These are phyloP conservation scores for Thraustotheca clavata DNA, from an alignment of 352 stramenopile species.

Conservation along the genomic window DNA sequence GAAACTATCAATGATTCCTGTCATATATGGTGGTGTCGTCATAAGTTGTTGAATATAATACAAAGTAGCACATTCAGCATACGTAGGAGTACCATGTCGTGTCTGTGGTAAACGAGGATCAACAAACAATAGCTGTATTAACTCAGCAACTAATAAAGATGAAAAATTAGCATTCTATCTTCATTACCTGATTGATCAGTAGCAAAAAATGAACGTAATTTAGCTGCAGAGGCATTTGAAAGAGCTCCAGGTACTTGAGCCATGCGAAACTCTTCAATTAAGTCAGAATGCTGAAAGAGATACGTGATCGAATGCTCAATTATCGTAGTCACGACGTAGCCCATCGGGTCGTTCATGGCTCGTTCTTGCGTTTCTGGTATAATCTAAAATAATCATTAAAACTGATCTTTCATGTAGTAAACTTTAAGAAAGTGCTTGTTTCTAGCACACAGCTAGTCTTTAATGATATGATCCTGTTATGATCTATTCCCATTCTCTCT, in stretches of 20 bases:
- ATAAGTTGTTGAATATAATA: constrained; percentile 61
- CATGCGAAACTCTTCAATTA: constrained; percentile 18
- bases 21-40: constrained; percentile 45
- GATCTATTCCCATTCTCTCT: too few species aligned
- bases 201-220: background rate
- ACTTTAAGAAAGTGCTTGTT: too few species aligned
- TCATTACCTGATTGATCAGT: background rate
- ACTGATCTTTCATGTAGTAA: too few species aligned
- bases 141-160: background rate
- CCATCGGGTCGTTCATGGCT: constrained; percentile 14
- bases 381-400: too few species aligned
- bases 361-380: background rate
- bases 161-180: background rate
- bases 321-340: constrained; percentile 19
- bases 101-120: background rate
- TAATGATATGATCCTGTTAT: too few species aligned
- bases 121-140: constrained; percentile 3
- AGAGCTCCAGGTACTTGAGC: constrained; percentile 9
- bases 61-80: constrained; percentile 47
- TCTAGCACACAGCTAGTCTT: too few species aligned
- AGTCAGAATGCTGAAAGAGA: constrained; percentile 6
- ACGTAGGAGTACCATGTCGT: constrained; percentile 28
- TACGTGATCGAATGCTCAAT: background rate
- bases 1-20: constrained; percentile 52
- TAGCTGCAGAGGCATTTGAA: background rate